Evolutionary conservation across 2,329 filamentous ascomycete species (phyloP), one percentile per base, ranked within the genome.

Genomic region (Clarireedia homoeocarpa): DNA sequence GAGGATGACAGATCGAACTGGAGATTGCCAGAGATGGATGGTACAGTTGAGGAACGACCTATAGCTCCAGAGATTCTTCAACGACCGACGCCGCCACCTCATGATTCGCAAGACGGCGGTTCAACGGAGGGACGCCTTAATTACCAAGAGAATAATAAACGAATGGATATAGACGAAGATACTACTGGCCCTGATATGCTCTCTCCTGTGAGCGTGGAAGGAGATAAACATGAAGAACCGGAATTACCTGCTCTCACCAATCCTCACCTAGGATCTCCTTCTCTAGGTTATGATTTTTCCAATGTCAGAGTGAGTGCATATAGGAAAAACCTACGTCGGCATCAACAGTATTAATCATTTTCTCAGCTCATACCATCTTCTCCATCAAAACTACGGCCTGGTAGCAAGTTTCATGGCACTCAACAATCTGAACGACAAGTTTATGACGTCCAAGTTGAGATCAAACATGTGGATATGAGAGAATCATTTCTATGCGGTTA

Each of bases 401-500:
- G 91, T 17, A 96, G 90, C 72, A 88, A 83, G 65, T 99, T 96
- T 68, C 81, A 82, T 58, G 94, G 94, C 56, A 95, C 88, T 14
- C 94, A 99, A 67, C 88, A 92, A 69, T 97, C 92, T 2, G 92
- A 97, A 69, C 83, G 88, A 58, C 91, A 96, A 69, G 82, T 89
- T 9, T 99, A 99, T 70, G 90, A 96, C 60, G 94, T 99, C 1
- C 88, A 96, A 67, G 94, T 99, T 2, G 91, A 96, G 69, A 90
- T 99, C 63, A 96, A 97, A 73, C 87, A 96, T 72, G 91, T 97
- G 46, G 91, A 97, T 69, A 86, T 97, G 80, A 82, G 85, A 55
- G 90, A 97, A 70, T 96, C 91, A 5, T 96, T 92, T 66, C 78
- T 99, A 6, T 97, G 92, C 69, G 94, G 94, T 49, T 97, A 96